Conservation (phyloP, 306 rosid genomes). For the Luffa acutangula region DNA sequence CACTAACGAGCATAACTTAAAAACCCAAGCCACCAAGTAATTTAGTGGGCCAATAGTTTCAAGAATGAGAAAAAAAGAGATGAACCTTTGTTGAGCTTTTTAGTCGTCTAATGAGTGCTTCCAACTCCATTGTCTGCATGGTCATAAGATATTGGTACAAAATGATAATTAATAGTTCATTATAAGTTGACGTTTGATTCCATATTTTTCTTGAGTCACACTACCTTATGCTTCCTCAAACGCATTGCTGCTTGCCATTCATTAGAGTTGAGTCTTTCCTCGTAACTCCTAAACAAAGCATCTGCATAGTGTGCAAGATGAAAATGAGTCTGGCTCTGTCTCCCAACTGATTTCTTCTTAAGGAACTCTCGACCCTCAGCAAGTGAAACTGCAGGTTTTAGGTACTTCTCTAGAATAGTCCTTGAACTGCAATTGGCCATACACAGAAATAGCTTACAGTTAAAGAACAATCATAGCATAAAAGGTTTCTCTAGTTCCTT, state of each 20-base stretch:
- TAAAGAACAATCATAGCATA: not conserved
- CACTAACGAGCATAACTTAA: not conserved
- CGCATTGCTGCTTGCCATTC: constrained; percentile 96
- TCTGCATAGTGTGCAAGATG: constrained; percentile 94
- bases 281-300: constrained; percentile 78
- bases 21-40: not conserved
- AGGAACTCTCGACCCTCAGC: constrained; percentile 49
- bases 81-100: constrained; percentile 65
- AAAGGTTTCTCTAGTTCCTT: not conserved
- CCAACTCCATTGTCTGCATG: constrained; percentile 68
- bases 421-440: constrained; percentile 62
- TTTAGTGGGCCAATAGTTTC: not conserved
- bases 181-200: not conserved
- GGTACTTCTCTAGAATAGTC: constrained; percentile 82
- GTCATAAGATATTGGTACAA: constrained; percentile 11
- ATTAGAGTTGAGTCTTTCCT: constrained; percentile 75
- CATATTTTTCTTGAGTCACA: not conserved
- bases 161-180: constrained; percentile 6
- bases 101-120: constrained; percentile 61
- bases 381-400: constrained; percentile 81
- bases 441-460: not conserved
- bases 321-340: constrained; percentile 64
- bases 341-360: constrained; percentile 40
- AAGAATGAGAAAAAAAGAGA: not conserved
- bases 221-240: constrained; percentile 85